Base-by-base conservation (phyloP, 768 basidiomycete species). In the Sarcomyxa edulis region DNA sequence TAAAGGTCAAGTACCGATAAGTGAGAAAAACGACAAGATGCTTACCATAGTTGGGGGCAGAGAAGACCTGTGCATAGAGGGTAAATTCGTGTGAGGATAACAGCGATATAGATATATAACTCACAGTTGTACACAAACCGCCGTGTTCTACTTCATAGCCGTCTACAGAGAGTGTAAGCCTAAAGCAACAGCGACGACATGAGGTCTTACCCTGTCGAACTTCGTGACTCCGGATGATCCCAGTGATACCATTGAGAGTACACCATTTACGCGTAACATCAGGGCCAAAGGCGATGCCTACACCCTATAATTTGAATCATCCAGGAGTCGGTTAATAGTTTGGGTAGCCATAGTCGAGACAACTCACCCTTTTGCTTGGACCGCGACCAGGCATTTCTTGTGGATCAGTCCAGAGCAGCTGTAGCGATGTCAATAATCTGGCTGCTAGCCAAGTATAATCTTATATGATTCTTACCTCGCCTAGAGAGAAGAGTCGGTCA, bases 391-490 rank as follows among this genome's bases (percentile, higher is more conserved):
- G 80, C 27, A 66, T 52, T 28, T 84, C 83, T 60, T 97, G 96
- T 15, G 96, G 95, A 62, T 98, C 95, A 3, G 93, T 95, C 94
- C 95, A 97, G 11, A 98, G 73, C 20, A 93, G 62, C 85, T 94
- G 55, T 14, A 49, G 28, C 14, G 20, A 44, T 26, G n/a, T n/a
- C n/a, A n/a, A n/a, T n/a, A n/a, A n/a, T n/a, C n/a, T n/a, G n/a
- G n/a, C n/a, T n/a, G n/a, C n/a, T n/a, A n/a, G n/a, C n/a, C n/a
- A 8, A 32, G 27, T 9, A 19, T n/a, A n/a, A n/a, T n/a, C n/a
- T n/a, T n/a, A n/a, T n/a, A n/a, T n/a, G n/a, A n/a, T n/a, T 42
- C 58, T 49, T 66, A 84, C 82, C 75, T 85, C 81, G 56, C 81
- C 83, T 84, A 35, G 22, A 37, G n/a, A n/a, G n/a, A n/a, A n/a